Evolutionary conservation across 352 stramenopile genomes (phyloP).

Genomic region (Globisporangium irregulare): DNA sequence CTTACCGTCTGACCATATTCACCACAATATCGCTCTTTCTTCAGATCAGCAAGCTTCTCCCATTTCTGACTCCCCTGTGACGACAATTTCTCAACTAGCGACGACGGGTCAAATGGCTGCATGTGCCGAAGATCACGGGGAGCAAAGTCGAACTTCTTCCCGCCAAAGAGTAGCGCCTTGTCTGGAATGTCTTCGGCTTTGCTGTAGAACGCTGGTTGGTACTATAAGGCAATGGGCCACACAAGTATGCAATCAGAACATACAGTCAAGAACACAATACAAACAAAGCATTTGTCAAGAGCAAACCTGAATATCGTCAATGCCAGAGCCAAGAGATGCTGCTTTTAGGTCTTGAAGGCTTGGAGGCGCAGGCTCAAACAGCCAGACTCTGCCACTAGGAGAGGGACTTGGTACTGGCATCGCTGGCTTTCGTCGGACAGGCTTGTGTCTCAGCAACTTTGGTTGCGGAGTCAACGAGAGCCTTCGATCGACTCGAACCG

Average conservation of each 20-base stretch:
- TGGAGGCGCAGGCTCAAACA: slow-evolving; percentile 43
- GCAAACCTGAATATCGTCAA: slow-evolving; percentile 41
- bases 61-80: slow-evolving; percentile 6
- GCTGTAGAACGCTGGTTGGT: slow-evolving; percentile 57
- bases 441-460: slow-evolving; percentile 9
- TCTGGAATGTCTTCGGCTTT: slow-evolving; percentile 54
- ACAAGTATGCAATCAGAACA: not conserved
- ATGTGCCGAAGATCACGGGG: slow-evolving; percentile 33
- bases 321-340: slow-evolving; percentile 41
- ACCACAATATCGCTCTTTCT: not conserved
- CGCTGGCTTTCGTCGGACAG: not conserved
- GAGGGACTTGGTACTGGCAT: not conserved
- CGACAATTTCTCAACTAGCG: slow-evolving; percentile 7
- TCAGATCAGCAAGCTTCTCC: slow-evolving; percentile 14
- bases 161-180: slow-evolving; percentile 73
- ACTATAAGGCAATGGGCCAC: slow-evolving; percentile 24
- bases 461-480: slow-evolving; percentile 56
- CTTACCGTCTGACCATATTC: slow-evolving; percentile 14
- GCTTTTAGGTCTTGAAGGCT: slow-evolving; percentile 36
- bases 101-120: slow-evolving; percentile 42
- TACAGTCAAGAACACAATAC: not conserved
- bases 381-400: slow-evolving; percentile 33
- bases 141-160: slow-evolving; percentile 64
- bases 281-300: not conserved
- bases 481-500: slow-evolving; percentile 31